A percentile compares a stretch with the other conserved stretches of the same genome.
phyloP scores from a whole-genome alignment of 2,329 filamentous ascomycete genomes.

The Graphium sp. region DNA sequence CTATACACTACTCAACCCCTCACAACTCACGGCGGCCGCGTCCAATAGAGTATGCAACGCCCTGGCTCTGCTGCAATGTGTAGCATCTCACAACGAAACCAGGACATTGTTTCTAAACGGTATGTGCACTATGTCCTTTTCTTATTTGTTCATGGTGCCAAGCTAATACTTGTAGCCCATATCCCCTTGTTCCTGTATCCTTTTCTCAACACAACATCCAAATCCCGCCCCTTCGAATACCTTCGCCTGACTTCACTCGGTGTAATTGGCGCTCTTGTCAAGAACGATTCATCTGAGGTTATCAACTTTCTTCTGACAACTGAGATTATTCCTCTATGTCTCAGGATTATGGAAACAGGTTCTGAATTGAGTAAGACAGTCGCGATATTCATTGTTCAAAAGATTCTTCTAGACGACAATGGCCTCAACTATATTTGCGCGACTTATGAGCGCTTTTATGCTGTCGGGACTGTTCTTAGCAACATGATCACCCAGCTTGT shows the following conservation, averaged over 20 bases:
- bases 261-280: constrained; percentile 91
- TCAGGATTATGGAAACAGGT: constrained; percentile 98
- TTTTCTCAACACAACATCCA: constrained; percentile 96
- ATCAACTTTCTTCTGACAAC: constrained; percentile 98
- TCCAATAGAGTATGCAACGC: constrained; percentile 97
- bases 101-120: constrained; percentile 85
- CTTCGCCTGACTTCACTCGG: constrained; percentile 88
- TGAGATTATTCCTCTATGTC: constrained; percentile 93
- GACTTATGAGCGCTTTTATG: constrained; percentile 96
- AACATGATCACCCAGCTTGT: constrained; percentile 98
- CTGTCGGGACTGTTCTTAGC: constrained; percentile 89
- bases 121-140: constrained; percentile 21
- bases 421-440: constrained; percentile 97
- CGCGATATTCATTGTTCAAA: constrained; percentile 98
- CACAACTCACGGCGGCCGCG: constrained; percentile 90
- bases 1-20: constrained; percentile 90
- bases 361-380: constrained; percentile 98
- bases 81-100: constrained; percentile 94
- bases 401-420: constrained; percentile 92
- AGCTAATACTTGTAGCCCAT: constrained; percentile 44
- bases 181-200: constrained; percentile 96
- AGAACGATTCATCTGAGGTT: constrained; percentile 96
- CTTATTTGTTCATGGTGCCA: neutral
- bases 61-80: constrained; percentile 85
- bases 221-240: constrained; percentile 94